Base-by-base conservation (phyloP, 2,329 filamentous ascomycete genomes). In the Peltaster fructicola region DNA sequence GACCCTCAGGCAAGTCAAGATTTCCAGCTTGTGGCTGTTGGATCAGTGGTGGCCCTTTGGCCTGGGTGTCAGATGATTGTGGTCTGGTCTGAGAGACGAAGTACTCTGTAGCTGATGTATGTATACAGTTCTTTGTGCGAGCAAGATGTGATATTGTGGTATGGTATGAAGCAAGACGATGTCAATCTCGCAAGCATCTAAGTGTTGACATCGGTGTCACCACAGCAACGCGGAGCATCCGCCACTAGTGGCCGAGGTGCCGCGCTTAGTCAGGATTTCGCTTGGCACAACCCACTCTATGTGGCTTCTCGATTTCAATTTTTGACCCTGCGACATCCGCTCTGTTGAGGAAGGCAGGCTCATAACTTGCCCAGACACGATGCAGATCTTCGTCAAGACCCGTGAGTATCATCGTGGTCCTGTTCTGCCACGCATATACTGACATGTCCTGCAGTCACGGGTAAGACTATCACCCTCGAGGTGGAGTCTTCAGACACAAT, bases 381-480 rank as follows among this genome's bases (percentile, higher is more conserved):
- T 91, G 81, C 81, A 92, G 68, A 92, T 92, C 67, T 93, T 92
- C 59, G 84, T 92, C 45, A 92, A 92, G 75, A 92, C 82, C 47
- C 72, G 74, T 80, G 63, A 66, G 74, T 73, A 9, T 16, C 12
- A 11, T n/a, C 20, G 7, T 14, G 15, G 8, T 12, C 17, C 20
- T n/a, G 12, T 20, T 13, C 11, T 14, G 16, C 9, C 1, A n/a
- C 8, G 27, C 15, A 23, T 14, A 13, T 26, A 22, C 23, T 33
- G 17, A 34, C 31, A 23, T 10, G 4, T 20, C 14, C n/a, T 23
- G 16, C 33, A 39, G 37, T 95, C 51, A 95, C 88, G 79, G 88
- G 88, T 56, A 95, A 95, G 78, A 95, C 88, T 57, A 95, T 95
- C 77, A 95, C 88, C 77, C 84, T 98, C 52, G 88, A 98, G 82